Evolutionary conservation across 371 early-diverging fungal species (phyloP).

Genomic region (Chytridiales sp.): DNA sequence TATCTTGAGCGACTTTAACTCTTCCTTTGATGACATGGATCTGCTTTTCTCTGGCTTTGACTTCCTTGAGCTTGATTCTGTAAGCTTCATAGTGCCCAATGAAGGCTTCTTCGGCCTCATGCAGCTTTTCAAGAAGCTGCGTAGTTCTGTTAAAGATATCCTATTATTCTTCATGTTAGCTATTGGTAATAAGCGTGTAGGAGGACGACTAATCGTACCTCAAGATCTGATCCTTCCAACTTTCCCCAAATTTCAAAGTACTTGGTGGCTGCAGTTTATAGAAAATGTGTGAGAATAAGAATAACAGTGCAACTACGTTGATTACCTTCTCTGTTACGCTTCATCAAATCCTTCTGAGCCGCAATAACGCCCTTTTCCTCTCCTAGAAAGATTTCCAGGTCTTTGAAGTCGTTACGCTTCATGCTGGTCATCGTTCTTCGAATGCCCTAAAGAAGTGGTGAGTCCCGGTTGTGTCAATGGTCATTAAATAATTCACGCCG

Average conservation of each 20-base stretch:
- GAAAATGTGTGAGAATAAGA: not conserved
- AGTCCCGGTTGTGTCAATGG: too few relatives aligned
- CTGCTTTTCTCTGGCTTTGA: constrained; percentile 21
- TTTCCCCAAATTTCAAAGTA: constrained; percentile 11
- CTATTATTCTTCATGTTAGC: too few relatives aligned
- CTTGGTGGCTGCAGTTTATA: constrained; percentile 17
- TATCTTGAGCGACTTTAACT: constrained; percentile 1
- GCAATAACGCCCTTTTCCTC: constrained; percentile 23
- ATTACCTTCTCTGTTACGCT: constrained; percentile 14
- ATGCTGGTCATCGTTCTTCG: constrained; percentile 6
- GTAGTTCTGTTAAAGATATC: not conserved
- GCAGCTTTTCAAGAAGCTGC: constrained; percentile 2
- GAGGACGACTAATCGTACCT: too few relatives aligned
- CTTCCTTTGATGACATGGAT: constrained; percentile 14
- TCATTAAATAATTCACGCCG: too few relatives aligned
- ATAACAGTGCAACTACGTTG: too few relatives aligned
- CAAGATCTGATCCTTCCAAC: not conserved
- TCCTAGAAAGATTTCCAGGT: constrained; percentile 22
- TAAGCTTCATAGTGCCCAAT: constrained; percentile 6
- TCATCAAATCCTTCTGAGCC: not conserved
- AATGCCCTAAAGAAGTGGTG: too few relatives aligned
- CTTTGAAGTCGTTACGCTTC: constrained; percentile 10
- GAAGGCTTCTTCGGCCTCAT: constrained; percentile 9
- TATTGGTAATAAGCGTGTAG: too few relatives aligned
- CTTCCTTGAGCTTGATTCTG: constrained; percentile 18